phyloP scores from a whole-genome alignment of 768 basidiomycete genomes.

The Mycena pura region DNA sequence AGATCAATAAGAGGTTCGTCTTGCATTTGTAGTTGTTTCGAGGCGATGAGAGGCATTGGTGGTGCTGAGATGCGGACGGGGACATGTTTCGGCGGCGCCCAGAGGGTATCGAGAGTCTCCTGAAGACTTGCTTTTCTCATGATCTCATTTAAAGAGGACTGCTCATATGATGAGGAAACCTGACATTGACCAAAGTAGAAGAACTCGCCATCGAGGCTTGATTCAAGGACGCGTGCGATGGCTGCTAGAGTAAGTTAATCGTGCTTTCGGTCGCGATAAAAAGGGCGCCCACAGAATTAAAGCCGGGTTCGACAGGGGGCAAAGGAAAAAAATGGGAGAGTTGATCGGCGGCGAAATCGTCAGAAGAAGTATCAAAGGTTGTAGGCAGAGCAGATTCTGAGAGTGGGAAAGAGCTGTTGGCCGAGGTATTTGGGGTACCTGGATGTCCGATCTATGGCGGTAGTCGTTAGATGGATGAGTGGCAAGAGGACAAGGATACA shows the following conservation, averaged over 20 bases:
- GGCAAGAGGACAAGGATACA: neutral
- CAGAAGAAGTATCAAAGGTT: slow-evolving; percentile 34
- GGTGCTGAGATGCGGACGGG: slow-evolving; percentile 22
- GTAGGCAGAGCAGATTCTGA: slow-evolving; percentile 34
- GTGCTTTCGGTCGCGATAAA: neutral
- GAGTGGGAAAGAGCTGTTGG: slow-evolving; percentile 34
- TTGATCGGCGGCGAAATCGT: slow-evolving; percentile 17
- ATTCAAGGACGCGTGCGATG: slow-evolving; percentile 1
- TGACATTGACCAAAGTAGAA: neutral
- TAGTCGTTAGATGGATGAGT: neutral
- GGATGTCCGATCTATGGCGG: neutral
- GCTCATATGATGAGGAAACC: neutral
- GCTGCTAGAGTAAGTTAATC: neutral
- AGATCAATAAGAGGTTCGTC: slow-evolving; percentile 22
- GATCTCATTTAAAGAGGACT: slow-evolving; percentile 10
- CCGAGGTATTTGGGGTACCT: slow-evolving; percentile 8
- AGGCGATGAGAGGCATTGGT: slow-evolving; percentile 6
- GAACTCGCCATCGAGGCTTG: slow-evolving; percentile 4
- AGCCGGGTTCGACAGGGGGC: slow-evolving; percentile 12
- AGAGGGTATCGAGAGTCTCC: slow-evolving; percentile 20
- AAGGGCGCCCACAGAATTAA: slow-evolving; percentile 1
- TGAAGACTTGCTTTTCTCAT: slow-evolving; percentile 12
- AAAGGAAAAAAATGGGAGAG: slow-evolving; percentile 26
- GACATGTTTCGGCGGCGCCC: slow-evolving; percentile 20
- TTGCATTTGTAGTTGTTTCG: too few relatives aligned